Conservation (phyloP, 176 grass and related monocot species). For the Carex pumila region DNA sequence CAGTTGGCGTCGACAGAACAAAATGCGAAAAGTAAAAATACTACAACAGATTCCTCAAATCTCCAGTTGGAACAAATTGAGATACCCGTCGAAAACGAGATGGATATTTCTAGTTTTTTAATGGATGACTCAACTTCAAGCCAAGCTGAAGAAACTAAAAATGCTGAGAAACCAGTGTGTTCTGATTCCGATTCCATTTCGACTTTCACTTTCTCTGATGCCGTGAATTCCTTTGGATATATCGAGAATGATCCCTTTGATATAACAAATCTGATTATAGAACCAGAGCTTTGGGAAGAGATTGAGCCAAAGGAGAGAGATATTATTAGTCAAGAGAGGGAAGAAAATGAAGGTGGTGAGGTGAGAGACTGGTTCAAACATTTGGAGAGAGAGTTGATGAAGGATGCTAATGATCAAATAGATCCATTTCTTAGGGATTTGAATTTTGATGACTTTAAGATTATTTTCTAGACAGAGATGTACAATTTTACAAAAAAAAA, state of each 20-base stretch:
- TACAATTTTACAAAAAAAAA: not conserved
- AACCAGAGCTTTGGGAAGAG: conserved; percentile 21
- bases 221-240: conserved; percentile 10
- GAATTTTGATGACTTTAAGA: conserved; percentile 17
- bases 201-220: conserved; percentile 11
- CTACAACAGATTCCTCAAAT: not conserved
- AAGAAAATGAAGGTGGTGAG: not conserved
- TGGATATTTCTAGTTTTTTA: conserved; percentile 2
- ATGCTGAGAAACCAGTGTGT: not conserved
- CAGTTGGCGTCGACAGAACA: conserved; percentile 8
- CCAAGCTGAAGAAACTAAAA: conserved; percentile 3
- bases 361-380: conserved; percentile 19
- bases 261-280: conserved; percentile 16
- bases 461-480: conserved; percentile 3
- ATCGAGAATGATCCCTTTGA: conserved; percentile 1
- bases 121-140: conserved; percentile 15
- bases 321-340: not conserved
- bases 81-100: not conserved
- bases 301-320: not conserved
- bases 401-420: conserved; percentile 20
- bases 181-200: conserved; percentile 9
- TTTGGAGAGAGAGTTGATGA: conserved; percentile 29
- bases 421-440: conserved; percentile 20
- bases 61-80: conserved; percentile 1
- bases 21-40: not conserved